Base-by-base conservation (phyloP, 169 alveolate genomes). In the Plasmodium cynomolgi region DNA sequence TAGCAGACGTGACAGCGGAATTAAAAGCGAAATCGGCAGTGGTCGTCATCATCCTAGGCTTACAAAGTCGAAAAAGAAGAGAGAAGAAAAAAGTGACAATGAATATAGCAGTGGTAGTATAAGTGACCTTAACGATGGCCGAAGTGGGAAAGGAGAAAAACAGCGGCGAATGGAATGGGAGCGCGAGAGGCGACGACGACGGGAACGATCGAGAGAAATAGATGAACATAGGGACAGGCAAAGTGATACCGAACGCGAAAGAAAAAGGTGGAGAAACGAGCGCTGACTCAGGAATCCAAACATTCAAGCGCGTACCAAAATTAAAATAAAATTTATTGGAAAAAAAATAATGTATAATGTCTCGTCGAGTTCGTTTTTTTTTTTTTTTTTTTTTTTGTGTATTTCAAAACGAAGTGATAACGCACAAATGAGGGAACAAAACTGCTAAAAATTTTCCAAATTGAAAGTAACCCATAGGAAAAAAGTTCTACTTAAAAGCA, bases 171-270 rank as follows among this genome's bases (percentile, higher is more conserved):
- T 44, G 71, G 33, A 31, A 44, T 23, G 37, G 29, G 15, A 33
- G 15, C 34, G 31, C 13, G 37, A 62, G 81, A 56, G 37, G 73
- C 41, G 44, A 33, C 37, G 26, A 3, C 62, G 73, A 17, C 29
- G 81, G 73, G 37, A 62, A 26, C 39, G 17, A 3, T 2, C 58
- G 29, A 68, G 44, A 17, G 29, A 68, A 50, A 54, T 50, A 82
- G 90, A 83, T 34, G n/a, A 34, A 83, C 17, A 68, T n/a, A 83
- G 44, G 3, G 83, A 83, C 72, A 83, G 54, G 50, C 17, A 15
- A 15, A 68, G 81, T 33, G 29, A n/a, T 6, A 17, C 3, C 33
- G 58, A 83, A 5, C 58, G 56, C 11, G 44, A 81, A 50, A 81
- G 68, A 81, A 81, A 81, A 81, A 47, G 68, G 62, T n/a, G 71